These are phyloP conservation scores for Globisporangium radiosum DNA, from an alignment of 352 stramenopile genomes.

Conservation along the genomic window DNA sequence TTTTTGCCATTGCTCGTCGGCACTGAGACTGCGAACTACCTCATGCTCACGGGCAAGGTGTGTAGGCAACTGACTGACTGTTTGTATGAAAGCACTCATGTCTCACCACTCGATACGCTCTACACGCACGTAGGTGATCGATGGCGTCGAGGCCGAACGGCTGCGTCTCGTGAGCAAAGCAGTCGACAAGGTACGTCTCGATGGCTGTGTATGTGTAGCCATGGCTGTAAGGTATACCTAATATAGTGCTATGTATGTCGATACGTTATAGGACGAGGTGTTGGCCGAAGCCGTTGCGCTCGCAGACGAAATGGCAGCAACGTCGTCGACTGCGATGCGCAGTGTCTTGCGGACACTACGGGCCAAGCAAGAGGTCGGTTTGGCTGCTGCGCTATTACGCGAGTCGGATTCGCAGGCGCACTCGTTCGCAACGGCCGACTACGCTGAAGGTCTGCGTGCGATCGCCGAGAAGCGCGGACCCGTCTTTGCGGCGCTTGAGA, in stretches of 20 bases:
- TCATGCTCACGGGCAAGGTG: slow-evolving; percentile 72
- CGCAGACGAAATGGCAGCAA: slow-evolving; percentile 45
- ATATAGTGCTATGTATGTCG: no score
- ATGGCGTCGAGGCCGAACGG: slow-evolving; percentile 45
- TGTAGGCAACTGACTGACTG: not conserved
- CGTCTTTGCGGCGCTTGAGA: slow-evolving; percentile 41
- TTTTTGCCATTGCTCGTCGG: slow-evolving; percentile 69
- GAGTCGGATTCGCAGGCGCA: slow-evolving; percentile 77
- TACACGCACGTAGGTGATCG: slow-evolving; percentile 30
- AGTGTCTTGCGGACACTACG: slow-evolving; percentile 60
- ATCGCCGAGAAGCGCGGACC: slow-evolving; percentile 57
- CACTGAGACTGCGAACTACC: slow-evolving; percentile 47
- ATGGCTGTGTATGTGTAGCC: no score
- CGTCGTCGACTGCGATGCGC: slow-evolving; percentile 65
- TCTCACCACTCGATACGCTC: no score
- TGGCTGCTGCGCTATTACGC: slow-evolving; percentile 55
- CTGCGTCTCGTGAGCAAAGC: slow-evolving; percentile 49
- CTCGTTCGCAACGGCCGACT: slow-evolving; percentile 76
- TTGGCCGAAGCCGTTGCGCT: slow-evolving; percentile 46
- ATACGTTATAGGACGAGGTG: slow-evolving; percentile 21
- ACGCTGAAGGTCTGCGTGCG: slow-evolving; percentile 73
- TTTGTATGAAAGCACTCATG: not conserved
- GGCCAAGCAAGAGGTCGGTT: slow-evolving; percentile 51
- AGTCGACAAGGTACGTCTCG: slow-evolving; percentile 19
- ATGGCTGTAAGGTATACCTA: no score